A percentile compares a stretch with the other conserved stretches of the same genome.
Conservation (phyloP, 2,329 filamentous ascomycete species). For the Seiridium unicorne region DNA sequence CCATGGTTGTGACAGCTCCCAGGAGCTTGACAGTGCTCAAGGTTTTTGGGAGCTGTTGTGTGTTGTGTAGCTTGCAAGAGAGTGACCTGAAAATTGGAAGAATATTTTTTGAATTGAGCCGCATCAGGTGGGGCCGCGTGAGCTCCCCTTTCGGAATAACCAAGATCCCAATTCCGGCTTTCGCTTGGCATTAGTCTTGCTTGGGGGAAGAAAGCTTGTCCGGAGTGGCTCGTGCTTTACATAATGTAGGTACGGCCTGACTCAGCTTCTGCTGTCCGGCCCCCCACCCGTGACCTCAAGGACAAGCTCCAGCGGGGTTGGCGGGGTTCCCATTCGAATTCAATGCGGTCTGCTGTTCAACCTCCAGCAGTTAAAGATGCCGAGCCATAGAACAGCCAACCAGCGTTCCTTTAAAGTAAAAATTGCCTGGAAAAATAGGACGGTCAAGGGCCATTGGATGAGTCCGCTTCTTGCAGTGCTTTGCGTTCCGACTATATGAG, state of each 20-base stretch:
- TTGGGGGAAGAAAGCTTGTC: conserved; percentile 9
- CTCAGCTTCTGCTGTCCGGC: not conserved
- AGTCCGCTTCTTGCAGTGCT: not conserved
- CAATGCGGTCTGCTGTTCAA: not conserved
- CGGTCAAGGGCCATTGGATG: not conserved
- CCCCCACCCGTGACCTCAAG: not conserved
- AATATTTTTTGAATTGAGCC: conserved; percentile 12
- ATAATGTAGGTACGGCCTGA: not conserved
- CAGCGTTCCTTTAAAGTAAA: too few relatives aligned
- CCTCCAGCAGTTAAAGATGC: too few relatives aligned
- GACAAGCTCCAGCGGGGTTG: conserved; percentile 5
- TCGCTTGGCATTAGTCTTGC: not conserved
- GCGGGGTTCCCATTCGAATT: not conserved
- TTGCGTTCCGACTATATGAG: not conserved
- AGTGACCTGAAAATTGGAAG: conserved; percentile 15
- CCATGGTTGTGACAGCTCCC: not conserved
- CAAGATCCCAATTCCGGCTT: conserved; percentile 8
- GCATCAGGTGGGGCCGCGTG: conserved; percentile 1
- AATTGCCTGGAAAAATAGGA: too few relatives aligned
- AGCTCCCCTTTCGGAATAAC: conserved; percentile 9
- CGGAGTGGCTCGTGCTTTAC: not conserved
- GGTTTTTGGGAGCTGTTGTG: not conserved
- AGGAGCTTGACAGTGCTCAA: not conserved
- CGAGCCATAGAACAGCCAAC: too few relatives aligned
- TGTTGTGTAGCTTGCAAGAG: not conserved